Percentiles rank a stretch among this genome's conserved stretches.
Conservation (phyloP, 192 early-diverging fungal genomes). For the Backusella luteola region DNA sequence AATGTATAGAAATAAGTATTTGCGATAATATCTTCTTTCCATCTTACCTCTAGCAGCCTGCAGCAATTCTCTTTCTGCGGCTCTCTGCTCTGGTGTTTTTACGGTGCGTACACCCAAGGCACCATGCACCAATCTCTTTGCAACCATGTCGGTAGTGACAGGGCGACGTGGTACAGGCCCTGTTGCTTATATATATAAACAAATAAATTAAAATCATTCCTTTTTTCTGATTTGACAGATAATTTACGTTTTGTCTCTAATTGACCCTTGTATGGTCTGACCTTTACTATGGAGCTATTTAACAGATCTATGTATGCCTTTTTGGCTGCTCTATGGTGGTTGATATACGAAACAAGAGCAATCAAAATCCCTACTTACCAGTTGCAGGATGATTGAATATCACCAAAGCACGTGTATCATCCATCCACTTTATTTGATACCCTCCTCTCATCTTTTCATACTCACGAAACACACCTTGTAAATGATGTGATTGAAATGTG, state of each 20-base stretch:
- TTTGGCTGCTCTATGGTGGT: slow-evolving; percentile 26
- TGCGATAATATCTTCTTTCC: neutral
- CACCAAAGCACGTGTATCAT: slow-evolving; percentile 68
- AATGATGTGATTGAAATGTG: slow-evolving; percentile 64
- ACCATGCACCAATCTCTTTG: slow-evolving; percentile 69
- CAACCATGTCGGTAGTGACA: slow-evolving; percentile 69
- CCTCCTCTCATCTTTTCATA: slow-evolving; percentile 61
- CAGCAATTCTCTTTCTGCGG: slow-evolving; percentile 41
- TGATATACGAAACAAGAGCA: neutral
- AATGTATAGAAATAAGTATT: too few species aligned
- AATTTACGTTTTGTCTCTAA: slow-evolving; percentile 6
- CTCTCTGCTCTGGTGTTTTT: slow-evolving; percentile 48
- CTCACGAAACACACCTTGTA: slow-evolving; percentile 64
- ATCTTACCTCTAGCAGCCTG: slow-evolving; percentile 45
- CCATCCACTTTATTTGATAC: slow-evolving; percentile 73
- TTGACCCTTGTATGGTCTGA: slow-evolving; percentile 31
- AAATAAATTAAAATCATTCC: neutral
- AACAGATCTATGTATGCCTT: slow-evolving; percentile 57
- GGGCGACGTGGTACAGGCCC: slow-evolving; percentile 37
- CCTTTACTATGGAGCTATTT: slow-evolving; percentile 46
- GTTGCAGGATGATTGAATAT: slow-evolving; percentile 66
- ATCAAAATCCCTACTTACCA: slow-evolving; percentile 38
- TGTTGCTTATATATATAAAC: neutral
- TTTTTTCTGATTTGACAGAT: too few species aligned
- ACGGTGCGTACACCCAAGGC: slow-evolving; percentile 63